Base-by-base conservation (phyloP, 1,139 yeast genomes). In the Pichia sp. region DNA sequence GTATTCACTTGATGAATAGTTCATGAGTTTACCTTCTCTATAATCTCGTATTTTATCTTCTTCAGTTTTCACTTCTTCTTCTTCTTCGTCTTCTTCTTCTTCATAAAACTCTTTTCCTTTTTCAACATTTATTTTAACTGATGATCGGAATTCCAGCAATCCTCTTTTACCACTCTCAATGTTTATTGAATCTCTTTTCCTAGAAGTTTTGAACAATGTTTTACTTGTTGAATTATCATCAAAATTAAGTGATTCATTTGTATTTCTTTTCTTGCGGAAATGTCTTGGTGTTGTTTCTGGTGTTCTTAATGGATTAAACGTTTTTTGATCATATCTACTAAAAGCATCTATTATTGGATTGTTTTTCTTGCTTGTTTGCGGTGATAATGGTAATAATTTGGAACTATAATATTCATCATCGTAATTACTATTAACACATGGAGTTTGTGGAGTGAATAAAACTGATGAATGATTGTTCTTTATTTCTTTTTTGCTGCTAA, bases 221-320 rank as follows among this genome's bases (percentile, higher is more conserved):
- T 19, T 36, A 19, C 7, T 36, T 10, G 19, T 34, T 19, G 16
- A 36, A 30, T 18, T 28, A 10, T 33, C 46, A 19, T 47, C 53
- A 8, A 11, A 9, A 43, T 10, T 25, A 13, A 45, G 1, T 34
- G 19, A 31, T 16, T 45, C 46, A 5, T 14, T 8, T 10, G 34
- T 25, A 14, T 47, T 43, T 31, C 42, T 33, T 25, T 48, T 51
- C 16, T 45, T 41, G 18, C 39, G 2, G 9, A 45, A 28, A 33
- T 51, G 42, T 46, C 65, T 53, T 16, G 67, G 67, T 3, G 67
- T 64, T 27, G 55, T 59, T 41, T 64, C 67, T 29, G 67, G 67
- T 4, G 67, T 64, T 18, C 61, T 58, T 19, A 63, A 44, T 8
- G 59, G 61, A n/a, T 45, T 42, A 8, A 31, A 3, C 5, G 22